A percentile compares a stretch with the other conserved stretches of the same genome.
Evolutionary conservation across 2,329 filamentous ascomycete species (phyloP).

Genomic region (Penicillium italicum): DNA sequence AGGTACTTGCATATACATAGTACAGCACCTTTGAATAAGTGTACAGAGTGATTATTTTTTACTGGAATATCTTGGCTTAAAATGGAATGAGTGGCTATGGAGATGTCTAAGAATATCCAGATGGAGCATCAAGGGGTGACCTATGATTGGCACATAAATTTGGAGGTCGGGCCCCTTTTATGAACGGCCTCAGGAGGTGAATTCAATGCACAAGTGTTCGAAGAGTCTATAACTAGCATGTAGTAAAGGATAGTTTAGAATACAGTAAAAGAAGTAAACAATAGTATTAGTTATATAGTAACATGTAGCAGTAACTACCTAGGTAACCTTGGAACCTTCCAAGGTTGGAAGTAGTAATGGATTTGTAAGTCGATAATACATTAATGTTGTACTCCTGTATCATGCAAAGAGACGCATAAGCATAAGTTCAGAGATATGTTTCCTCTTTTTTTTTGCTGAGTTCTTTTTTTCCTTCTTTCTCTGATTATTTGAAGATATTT

Average conservation of each 20-base stretch:
- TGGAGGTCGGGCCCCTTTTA: slow-evolving; percentile 6
- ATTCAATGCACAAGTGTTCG: background rate
- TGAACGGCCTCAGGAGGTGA: slow-evolving; percentile 3
- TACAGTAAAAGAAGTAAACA: too few species aligned
- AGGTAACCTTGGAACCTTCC: too few species aligned
- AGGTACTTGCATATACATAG: background rate
- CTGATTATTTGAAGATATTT: too few species aligned
- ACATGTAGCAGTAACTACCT: too few species aligned
- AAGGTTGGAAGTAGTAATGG: too few species aligned
- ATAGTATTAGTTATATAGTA: too few species aligned
- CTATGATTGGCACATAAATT: slow-evolving; percentile 8
- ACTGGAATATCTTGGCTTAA: background rate
- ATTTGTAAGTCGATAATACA: background rate
- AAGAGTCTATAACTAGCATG: too few species aligned
- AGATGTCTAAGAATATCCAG: slow-evolving; percentile 10
- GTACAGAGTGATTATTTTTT: background rate
- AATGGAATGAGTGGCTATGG: background rate
- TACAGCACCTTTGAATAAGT: background rate
- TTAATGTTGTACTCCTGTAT: background rate
- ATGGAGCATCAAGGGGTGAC: slow-evolving; percentile 7
- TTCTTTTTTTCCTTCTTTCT: background rate
- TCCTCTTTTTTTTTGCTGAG: background rate
- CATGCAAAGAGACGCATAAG: slow-evolving; percentile 4
- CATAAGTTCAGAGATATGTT: background rate
- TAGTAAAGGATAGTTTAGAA: too few species aligned